Evolutionary conservation across 176 grass and related monocot species (phyloP).

Genomic region (Phyllostachys edulis): DNA sequence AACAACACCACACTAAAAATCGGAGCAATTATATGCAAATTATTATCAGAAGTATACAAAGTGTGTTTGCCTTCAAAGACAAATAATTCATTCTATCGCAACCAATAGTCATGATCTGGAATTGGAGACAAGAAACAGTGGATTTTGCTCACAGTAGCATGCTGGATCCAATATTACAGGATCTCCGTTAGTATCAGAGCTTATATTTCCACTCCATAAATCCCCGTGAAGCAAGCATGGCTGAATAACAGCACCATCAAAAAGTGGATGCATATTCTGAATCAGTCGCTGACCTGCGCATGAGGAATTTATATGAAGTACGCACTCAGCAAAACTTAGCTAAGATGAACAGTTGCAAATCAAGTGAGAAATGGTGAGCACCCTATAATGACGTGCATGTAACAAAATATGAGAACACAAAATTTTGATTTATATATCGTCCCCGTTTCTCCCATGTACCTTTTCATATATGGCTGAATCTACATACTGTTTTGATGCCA

Average conservation of each 20-base stretch:
- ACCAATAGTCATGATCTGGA: background rate
- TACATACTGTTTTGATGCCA: slow-evolving; percentile 44
- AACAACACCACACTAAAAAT: background rate
- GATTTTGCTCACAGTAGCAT: slow-evolving; percentile 77
- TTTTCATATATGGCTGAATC: slow-evolving; percentile 72
- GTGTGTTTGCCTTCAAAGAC: background rate
- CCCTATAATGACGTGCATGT: background rate
- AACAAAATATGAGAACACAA: background rate
- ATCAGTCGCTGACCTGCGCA: slow-evolving; percentile 63
- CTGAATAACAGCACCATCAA: slow-evolving; percentile 64
- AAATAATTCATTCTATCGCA: background rate
- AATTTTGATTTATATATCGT: background rate
- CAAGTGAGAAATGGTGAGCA: background rate
- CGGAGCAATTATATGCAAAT: background rate
- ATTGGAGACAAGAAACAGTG: background rate
- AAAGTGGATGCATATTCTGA: slow-evolving; percentile 64
- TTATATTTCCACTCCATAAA: slow-evolving; percentile 96
- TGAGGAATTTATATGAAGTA: background rate
- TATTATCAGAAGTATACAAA: background rate
- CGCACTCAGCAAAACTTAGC: background rate
- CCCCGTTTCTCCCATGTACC: slow-evolving; percentile 18
- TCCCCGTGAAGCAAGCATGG: slow-evolving; percentile 94
- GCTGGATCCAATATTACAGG: slow-evolving; percentile 94
- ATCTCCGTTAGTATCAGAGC: slow-evolving; percentile 66
- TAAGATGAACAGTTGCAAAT: background rate